Percentiles rank a stretch among this genome's conserved stretches.
phyloP scores from a whole-genome alignment of 2,329 filamentous ascomycete species.

The Tympanopsis confertula region DNA sequence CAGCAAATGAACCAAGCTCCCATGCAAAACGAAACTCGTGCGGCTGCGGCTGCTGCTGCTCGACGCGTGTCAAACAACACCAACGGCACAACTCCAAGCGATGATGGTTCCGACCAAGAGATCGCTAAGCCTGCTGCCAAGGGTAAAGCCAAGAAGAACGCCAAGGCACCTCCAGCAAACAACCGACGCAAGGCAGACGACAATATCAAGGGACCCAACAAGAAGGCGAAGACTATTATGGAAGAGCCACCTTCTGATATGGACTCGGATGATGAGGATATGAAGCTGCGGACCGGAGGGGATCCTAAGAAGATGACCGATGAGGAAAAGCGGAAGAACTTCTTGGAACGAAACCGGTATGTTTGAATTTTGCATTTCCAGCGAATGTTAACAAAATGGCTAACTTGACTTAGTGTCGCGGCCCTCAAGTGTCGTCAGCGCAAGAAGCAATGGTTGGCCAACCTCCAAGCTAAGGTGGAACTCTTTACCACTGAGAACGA shows the following conservation, averaged over 20 bases:
- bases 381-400: constrained; percentile 9
- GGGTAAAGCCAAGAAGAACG: constrained; percentile 57
- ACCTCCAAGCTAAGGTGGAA: constrained; percentile 88
- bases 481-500: constrained; percentile 89
- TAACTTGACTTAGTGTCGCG: constrained; percentile 56
- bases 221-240: constrained; percentile 58
- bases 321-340: constrained; percentile 97
- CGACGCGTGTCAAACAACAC: constrained; percentile 31
- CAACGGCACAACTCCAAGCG: constrained; percentile 39
- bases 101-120: constrained; percentile 60
- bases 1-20: constrained; percentile 36
- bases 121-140: constrained; percentile 53
- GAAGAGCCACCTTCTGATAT: neutral
- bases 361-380: constrained; percentile 13
- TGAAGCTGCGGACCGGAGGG: constrained; percentile 37
- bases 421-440: constrained; percentile 93
- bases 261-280: constrained; percentile 28
- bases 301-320: constrained; percentile 71
- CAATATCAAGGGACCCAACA: constrained; percentile 48
- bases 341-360: constrained; percentile 89
- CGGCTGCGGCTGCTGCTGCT: constrained; percentile 36
- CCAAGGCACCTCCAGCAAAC: constrained; percentile 9
- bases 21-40: constrained; percentile 21
- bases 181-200: constrained; percentile 72
- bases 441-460: constrained; percentile 97